These are phyloP conservation scores for Pleurotus salmoneostramineus DNA, from an alignment of 768 basidiomycete species.

Conservation along the genomic window DNA sequence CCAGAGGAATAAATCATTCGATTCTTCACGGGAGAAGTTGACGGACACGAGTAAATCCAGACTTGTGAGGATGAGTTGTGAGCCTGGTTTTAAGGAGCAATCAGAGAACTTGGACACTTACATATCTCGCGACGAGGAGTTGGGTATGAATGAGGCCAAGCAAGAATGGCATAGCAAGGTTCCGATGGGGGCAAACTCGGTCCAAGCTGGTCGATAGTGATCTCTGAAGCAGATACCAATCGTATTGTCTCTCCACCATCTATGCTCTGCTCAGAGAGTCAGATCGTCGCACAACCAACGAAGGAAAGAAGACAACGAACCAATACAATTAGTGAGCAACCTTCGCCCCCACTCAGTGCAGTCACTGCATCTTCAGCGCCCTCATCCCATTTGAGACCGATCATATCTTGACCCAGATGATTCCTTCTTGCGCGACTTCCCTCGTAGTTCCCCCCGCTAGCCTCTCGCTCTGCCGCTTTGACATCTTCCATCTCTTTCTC, in stretches of 20 bases:
- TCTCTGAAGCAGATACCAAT: slow-evolving; percentile 35
- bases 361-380: slow-evolving; percentile 64
- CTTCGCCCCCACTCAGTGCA: slow-evolving; percentile 46
- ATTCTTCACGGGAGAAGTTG: slow-evolving; percentile 72
- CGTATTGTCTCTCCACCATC: slow-evolving; percentile 62
- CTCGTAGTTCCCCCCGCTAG: slow-evolving; percentile 45
- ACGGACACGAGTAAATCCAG: slow-evolving; percentile 92
- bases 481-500: slow-evolving; percentile 83
- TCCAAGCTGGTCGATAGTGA: slow-evolving; percentile 39
- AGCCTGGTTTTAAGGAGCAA: not conserved
- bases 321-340: slow-evolving; percentile 55
- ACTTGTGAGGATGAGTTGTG: slow-evolving; percentile 35
- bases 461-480: slow-evolving; percentile 68
- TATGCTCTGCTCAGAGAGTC: slow-evolving; percentile 45
- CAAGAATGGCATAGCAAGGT: slow-evolving; percentile 68
- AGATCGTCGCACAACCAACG: not conserved
- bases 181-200: slow-evolving; percentile 50
- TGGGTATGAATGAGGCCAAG: slow-evolving; percentile 48
- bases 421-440: slow-evolving; percentile 53
- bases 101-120: slow-evolving; percentile 24
- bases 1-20: slow-evolving; percentile 89
- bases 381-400: slow-evolving; percentile 66
- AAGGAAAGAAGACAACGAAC: slow-evolving; percentile 36
- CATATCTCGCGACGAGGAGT: slow-evolving; percentile 56
- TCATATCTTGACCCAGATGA: slow-evolving; percentile 47